Evolutionary conservation across 2,329 filamentous ascomycete species (phyloP).

Genomic region (Aspergillus alliaceus): DNA sequence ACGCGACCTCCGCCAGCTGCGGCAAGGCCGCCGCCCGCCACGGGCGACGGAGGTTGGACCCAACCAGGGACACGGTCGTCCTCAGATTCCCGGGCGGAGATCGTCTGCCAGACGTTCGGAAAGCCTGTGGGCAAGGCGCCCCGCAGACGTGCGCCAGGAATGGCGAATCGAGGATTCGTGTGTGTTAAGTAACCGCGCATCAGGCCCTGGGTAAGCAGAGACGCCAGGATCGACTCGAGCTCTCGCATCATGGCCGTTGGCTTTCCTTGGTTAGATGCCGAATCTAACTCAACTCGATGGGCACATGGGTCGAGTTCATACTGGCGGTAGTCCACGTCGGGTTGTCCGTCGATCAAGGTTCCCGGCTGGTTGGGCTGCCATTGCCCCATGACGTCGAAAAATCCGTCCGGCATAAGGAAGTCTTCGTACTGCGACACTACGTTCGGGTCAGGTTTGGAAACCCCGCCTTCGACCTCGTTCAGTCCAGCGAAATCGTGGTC

Average conservation of each 20-base stretch:
- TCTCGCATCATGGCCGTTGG: conserved; percentile 55
- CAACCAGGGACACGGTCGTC: conserved; percentile 71
- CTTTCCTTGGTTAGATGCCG: conserved; percentile 17
- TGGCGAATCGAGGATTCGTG: conserved; percentile 72
- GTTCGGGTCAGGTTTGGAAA: conserved; percentile 9
- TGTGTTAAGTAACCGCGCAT: conserved; percentile 84
- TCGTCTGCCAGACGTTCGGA: conserved; percentile 69
- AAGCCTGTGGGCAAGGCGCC: conserved; percentile 56
- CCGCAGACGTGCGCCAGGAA: conserved; percentile 63
- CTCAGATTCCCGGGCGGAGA: conserved; percentile 60
- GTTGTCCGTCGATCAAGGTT: conserved; percentile 28
- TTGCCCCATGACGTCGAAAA: conserved; percentile 34
- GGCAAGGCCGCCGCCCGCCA: conserved; percentile 18
- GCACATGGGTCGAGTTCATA: conserved; percentile 60
- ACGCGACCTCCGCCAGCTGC: conserved; percentile 52
- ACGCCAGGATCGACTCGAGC: conserved; percentile 75
- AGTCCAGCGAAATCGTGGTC: conserved; percentile 36
- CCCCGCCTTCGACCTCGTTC: conserved; percentile 10
- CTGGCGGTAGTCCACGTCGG: conserved; percentile 37
- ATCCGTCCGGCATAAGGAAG: conserved; percentile 34
- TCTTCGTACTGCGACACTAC: conserved; percentile 34
- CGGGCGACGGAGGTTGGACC: conserved; percentile 53
- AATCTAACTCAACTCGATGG: conserved; percentile 25
- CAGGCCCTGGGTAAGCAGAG: conserved; percentile 76
- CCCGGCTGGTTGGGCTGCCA: conserved; percentile 25